Evolutionary conservation across 2,329 filamentous ascomycete species (phyloP).

Genomic region (Penicillium decumbens): DNA sequence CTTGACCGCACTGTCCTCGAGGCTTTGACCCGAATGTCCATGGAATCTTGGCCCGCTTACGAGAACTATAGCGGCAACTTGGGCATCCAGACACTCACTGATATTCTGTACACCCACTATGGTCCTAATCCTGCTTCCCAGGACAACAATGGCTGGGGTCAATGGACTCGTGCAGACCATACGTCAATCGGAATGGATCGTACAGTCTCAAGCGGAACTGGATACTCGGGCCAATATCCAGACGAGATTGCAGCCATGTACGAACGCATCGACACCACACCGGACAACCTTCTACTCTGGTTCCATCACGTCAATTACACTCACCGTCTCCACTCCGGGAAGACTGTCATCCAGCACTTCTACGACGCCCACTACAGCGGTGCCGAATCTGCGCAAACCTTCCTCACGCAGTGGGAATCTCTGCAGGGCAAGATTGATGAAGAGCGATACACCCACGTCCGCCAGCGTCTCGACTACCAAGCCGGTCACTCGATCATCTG

Average conservation of each 20-base stretch:
- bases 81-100: constrained; percentile 64
- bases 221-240: constrained; percentile 63
- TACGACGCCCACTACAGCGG: constrained; percentile 61
- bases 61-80: constrained; percentile 68
- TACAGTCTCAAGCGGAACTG: constrained; percentile 63
- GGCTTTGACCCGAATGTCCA: constrained; percentile 58
- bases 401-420: constrained; percentile 34
- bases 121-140: constrained; percentile 64
- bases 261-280: constrained; percentile 59
- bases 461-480: constrained; percentile 60
- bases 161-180: constrained; percentile 64
- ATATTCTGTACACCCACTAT: constrained; percentile 63
- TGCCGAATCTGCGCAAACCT: constrained; percentile 57
- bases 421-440: constrained; percentile 10
- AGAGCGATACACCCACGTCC: constrained; percentile 56
- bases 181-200: constrained; percentile 65
- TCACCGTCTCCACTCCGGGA: constrained; percentile 56
- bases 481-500: constrained; percentile 67
- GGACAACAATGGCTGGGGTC: constrained; percentile 65
- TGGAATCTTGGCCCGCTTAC: constrained; percentile 66
- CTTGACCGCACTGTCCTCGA: constrained; percentile 52
- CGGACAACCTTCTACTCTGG: constrained; percentile 65
- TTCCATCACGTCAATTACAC: constrained; percentile 71
- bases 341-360: constrained; percentile 65
- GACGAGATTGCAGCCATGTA: constrained; percentile 54